Percentiles rank a stretch among this genome's conserved stretches.
Evolutionary conservation across 768 basidiomycete genomes (phyloP).

Genomic region (Boletus huronensis): DNA sequence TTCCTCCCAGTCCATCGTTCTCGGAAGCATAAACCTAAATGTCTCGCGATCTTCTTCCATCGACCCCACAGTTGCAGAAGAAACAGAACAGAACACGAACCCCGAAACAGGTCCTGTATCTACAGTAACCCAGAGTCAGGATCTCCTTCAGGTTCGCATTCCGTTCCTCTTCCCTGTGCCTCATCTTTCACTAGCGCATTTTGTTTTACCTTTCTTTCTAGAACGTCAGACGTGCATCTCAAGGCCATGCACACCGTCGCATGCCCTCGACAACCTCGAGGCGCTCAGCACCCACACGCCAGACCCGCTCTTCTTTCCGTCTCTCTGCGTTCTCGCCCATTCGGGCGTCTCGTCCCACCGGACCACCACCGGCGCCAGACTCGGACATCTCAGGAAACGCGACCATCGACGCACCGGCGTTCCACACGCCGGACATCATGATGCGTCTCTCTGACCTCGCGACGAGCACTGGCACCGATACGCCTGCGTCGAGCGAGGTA

Average conservation of each 20-base stretch:
- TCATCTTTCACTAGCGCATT: not conserved
- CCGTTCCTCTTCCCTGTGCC: not conserved
- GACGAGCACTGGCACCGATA: not conserved
- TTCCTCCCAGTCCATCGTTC: constrained; percentile 23
- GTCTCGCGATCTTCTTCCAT: constrained; percentile 20
- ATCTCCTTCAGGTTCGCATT: constrained; percentile 28
- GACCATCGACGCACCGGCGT: not conserved
- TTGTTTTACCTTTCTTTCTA: not conserved
- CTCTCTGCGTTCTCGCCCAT: constrained; percentile 22
- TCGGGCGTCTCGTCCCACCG: not conserved
- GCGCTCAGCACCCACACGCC: constrained; percentile 8
- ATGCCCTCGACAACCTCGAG: constrained; percentile 22
- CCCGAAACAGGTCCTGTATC: constrained; percentile 4
- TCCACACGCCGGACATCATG: constrained; percentile 12
- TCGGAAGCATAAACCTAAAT: constrained; percentile 26
- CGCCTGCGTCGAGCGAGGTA: constrained; percentile 13
- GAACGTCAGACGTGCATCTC: constrained; percentile 21
- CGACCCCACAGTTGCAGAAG: constrained; percentile 14
- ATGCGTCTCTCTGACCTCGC: constrained; percentile 20
- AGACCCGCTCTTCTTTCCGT: constrained; percentile 18
- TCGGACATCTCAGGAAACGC: not conserved
- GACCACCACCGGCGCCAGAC: not conserved
- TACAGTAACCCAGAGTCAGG: constrained; percentile 26
- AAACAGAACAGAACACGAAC: constrained; percentile 6
- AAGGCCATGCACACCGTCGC: constrained; percentile 18